Conservation (phyloP, 2,329 filamentous ascomycete genomes). For the Scytalidium sp. region DNA sequence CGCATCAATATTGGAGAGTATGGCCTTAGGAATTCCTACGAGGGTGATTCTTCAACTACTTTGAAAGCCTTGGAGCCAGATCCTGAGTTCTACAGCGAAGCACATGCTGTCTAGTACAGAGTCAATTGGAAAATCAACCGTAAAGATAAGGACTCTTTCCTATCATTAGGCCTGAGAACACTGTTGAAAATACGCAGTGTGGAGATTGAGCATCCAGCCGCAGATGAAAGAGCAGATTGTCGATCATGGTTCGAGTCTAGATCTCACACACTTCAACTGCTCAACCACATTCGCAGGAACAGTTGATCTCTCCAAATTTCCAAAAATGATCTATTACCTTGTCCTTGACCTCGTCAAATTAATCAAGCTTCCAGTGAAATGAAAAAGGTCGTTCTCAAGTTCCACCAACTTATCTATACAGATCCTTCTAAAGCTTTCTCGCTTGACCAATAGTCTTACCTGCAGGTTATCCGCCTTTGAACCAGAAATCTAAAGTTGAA, state of each 20-base stretch:
- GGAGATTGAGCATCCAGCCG: not conserved
- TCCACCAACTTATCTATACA: not conserved
- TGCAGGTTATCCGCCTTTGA: not conserved
- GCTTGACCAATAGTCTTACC: not conserved
- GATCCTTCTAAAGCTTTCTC: not conserved
- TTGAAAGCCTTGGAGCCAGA: constrained; percentile 5
- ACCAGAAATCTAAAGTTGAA: not conserved
- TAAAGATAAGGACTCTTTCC: too few species aligned
- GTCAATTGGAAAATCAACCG: too few species aligned
- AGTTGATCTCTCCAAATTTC: not conserved
- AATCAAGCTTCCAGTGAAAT: not conserved
- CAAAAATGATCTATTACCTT: not conserved
- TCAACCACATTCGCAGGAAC: not conserved
- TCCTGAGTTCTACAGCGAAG: constrained; percentile 2
- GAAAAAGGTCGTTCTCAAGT: not conserved
- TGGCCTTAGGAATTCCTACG: not conserved
- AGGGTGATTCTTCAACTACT: not conserved
- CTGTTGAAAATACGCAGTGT: not conserved
- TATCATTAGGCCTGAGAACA: not conserved
- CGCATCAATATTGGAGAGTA: not conserved
- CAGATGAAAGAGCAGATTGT: not conserved
- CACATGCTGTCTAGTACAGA: not conserved
- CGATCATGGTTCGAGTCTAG: not conserved
- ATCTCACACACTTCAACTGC: not conserved
- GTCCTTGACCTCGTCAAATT: not conserved